Evolutionary conservation across 441 rosid genomes (phyloP).

Genomic region (Hypseocharis bilobata): DNA sequence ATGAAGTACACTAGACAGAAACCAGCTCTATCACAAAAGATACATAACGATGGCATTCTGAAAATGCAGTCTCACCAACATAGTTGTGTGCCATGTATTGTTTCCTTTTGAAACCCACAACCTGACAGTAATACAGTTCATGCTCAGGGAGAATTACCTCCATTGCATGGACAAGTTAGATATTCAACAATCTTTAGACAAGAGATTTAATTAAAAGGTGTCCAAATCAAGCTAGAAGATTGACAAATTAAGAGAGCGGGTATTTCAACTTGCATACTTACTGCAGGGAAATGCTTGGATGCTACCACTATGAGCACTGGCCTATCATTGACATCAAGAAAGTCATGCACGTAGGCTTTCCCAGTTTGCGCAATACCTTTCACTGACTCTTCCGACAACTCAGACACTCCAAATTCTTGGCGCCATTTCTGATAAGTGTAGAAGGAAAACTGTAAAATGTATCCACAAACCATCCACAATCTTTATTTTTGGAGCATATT

Average conservation of each 20-base stretch:
- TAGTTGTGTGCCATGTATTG: neutral
- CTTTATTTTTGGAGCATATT: neutral
- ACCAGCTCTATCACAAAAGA: neutral
- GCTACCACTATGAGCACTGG: conserved; percentile 82
- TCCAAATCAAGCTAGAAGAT: neutral
- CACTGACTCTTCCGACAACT: conserved; percentile 58
- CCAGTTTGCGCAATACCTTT: conserved; percentile 56
- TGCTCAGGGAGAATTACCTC: neutral
- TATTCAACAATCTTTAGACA: neutral
- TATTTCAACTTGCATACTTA: conserved; percentile 30
- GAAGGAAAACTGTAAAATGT: conserved; percentile 30
- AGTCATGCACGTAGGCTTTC: conserved; percentile 68
- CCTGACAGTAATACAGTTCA: neutral
- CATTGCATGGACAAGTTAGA: neutral
- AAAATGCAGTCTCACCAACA: neutral
- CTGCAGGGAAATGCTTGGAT: conserved; percentile 67
- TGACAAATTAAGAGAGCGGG: neutral
- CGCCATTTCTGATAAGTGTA: conserved; percentile 66
- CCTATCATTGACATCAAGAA: conserved; percentile 48
- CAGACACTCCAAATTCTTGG: conserved; percentile 57
- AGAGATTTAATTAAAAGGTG: neutral
- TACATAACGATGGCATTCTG: neutral
- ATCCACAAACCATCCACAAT: neutral
- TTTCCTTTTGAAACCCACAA: neutral
- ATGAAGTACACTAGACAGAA: neutral